Base-by-base conservation (phyloP, 148 eudicot genomes). In the Rhododendron molle region DNA sequence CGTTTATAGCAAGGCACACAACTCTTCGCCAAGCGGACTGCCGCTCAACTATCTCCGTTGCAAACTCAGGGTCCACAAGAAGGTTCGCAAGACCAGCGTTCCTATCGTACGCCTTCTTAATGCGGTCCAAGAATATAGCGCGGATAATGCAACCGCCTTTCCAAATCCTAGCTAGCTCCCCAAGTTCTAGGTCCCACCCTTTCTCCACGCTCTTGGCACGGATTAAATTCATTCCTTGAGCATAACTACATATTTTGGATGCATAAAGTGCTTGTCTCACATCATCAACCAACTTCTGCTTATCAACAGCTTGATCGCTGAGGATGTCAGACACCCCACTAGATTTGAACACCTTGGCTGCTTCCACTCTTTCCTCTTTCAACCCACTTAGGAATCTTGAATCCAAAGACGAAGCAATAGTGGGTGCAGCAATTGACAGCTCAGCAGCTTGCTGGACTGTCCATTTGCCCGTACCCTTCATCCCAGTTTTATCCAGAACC, bases 391-490 rank as follows among this genome's bases (percentile, higher is more conserved):
- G 93, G 84, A 95, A 95, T 84, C 98, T 90, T 3, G 98, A 95
- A 87, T 95, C 98, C 89, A 95, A 84, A 69, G 98, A 95, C 2
- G 98, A 86, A 67, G 97, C 98, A 13, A 94, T 94, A 54, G 98
- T 95, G 16, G 98, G 98, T 67, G 94, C 94, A 0, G 98, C 98
- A 87, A 95, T 83, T 26, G 97, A 94, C 65, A 95, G 83, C 62
- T 95, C 98, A 86, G 98, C 97, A 84, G 98, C 98, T 91, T 94
- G 97, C 85, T 95, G 98, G 81, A 95, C 98, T 2, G 98, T 95
- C 98, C 98, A 95, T 89, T 95, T 95, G 10, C 98, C 97, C 4
- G 98, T 95, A 54, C 98, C 98, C 88, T 95, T 95, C 98, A 95
- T 95, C 81, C 98, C 98, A 5, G 98, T 95, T 91, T 95, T 95